Percentiles rank a stretch among this genome's conserved stretches.
Conservation (phyloP, 495 filamentous ascomycete species). For the Chaetomium cochliodes region DNA sequence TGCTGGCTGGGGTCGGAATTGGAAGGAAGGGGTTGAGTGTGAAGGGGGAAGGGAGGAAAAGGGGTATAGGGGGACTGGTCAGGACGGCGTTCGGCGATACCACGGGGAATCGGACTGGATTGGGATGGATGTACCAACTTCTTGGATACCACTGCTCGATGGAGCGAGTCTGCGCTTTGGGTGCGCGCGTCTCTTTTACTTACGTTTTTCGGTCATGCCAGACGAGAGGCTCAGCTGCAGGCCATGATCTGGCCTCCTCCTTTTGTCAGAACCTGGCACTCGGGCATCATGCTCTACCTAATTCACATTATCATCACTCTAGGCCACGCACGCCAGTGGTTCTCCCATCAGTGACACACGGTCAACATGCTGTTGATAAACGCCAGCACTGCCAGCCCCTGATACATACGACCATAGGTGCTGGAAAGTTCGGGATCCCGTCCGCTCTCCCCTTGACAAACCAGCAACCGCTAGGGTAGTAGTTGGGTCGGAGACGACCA, state of each 20-base stretch:
- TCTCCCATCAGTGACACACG: too few species aligned
- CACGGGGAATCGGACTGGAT: not conserved
- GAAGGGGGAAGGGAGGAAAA: not conserved
- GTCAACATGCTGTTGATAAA: too few species aligned
- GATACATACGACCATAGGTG: conserved; percentile 19
- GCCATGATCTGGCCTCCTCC: not conserved
- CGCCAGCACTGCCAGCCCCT: too few species aligned
- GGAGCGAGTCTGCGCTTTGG: not conserved
- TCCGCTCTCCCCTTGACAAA: conserved; percentile 51
- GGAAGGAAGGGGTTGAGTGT: not conserved
- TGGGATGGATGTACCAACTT: not conserved
- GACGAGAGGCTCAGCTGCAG: conserved; percentile 1
- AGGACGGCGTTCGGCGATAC: conserved; percentile 6
- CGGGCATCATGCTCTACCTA: not conserved
- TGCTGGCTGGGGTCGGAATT: not conserved
- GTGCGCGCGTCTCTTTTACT: not conserved
- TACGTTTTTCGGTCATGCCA: not conserved
- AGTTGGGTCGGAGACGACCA: not conserved
- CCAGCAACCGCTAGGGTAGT: not conserved
- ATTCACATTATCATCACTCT: not conserved
- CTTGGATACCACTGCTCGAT: conserved; percentile 14
- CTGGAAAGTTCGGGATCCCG: conserved; percentile 45
- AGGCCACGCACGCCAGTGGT: not conserved
- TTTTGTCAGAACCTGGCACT: conserved; percentile 7
- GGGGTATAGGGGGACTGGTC: not conserved